Conservation (phyloP, 768 basidiomycete genomes). For the Amanita phalloides region DNA sequence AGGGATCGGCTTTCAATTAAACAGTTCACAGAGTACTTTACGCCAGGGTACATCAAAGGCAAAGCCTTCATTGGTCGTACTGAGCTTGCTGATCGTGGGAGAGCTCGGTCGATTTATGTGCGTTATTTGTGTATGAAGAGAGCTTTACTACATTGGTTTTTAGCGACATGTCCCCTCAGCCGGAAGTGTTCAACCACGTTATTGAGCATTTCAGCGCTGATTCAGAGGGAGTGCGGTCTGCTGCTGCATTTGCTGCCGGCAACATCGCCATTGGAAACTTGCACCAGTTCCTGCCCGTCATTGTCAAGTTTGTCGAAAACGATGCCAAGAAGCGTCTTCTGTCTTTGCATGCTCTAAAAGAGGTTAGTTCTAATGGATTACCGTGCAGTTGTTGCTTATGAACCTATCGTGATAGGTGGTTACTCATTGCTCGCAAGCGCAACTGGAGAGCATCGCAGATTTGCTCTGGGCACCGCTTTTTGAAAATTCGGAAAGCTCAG, state of each 20-base stretch:
- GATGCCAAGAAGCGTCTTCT: conserved; percentile 75
- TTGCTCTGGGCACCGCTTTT: conserved; percentile 89
- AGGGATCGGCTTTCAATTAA: neutral
- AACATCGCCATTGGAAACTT: conserved; percentile 95
- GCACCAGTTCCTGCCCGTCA: conserved; percentile 73
- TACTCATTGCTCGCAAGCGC: conserved; percentile 76
- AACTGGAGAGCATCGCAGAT: conserved; percentile 82
- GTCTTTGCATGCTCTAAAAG: conserved; percentile 87
- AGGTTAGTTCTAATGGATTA: conserved; percentile 35
- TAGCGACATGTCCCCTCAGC: conserved; percentile 81
- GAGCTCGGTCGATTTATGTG: conserved; percentile 90
- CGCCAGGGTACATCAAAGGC: conserved; percentile 45
- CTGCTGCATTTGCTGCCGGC: conserved; percentile 94
- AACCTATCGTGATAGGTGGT: conserved; percentile 50
- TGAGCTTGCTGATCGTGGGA: conserved; percentile 83
- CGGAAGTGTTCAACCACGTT: conserved; percentile 65
- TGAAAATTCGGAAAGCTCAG: conserved; percentile 79
- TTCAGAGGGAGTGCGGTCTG: conserved; percentile 79
- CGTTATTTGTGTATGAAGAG: conserved; percentile 14
- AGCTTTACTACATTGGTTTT: conserved; percentile 2
- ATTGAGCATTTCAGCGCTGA: conserved; percentile 68
- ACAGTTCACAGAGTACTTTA: neutral
- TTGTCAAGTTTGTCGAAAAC: conserved; percentile 68
- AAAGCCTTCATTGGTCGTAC: conserved; percentile 55
- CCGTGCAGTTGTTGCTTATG: neutral